A percentile compares a stretch with the other conserved stretches of the same genome.
Conservation (phyloP, 2,329 filamentous ascomycete genomes). For the Talaromyces sp. region DNA sequence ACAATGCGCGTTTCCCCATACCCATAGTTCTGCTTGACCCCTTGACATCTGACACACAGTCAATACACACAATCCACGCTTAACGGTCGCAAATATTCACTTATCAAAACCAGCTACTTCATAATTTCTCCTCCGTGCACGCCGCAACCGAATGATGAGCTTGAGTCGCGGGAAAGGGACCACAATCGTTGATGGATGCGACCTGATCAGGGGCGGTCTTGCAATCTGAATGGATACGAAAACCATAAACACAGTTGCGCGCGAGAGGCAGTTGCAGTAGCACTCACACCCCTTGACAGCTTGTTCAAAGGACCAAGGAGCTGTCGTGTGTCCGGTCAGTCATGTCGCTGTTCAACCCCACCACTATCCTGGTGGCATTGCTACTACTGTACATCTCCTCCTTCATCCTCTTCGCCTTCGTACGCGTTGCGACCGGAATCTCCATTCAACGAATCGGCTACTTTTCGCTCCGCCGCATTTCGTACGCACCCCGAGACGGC, state of each 20-base stretch:
- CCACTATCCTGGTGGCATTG: slow-evolving; percentile 81
- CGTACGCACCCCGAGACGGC: slow-evolving; percentile 85
- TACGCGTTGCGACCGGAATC: slow-evolving; percentile 87
- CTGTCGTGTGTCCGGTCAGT: slow-evolving; percentile 19
- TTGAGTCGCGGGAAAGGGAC: background rate
- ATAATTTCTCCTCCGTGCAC: background rate
- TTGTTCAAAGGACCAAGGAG: background rate
- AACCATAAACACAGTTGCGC: background rate
- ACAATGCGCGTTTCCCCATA: slow-evolving; percentile 7
- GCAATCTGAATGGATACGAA: slow-evolving; percentile 15
- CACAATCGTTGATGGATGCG: background rate
- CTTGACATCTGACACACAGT: background rate
- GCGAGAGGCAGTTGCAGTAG: background rate
- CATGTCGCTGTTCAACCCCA: slow-evolving; percentile 56
- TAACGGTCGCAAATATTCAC: background rate
- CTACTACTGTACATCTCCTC: slow-evolving; percentile 85
- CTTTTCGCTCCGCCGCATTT: slow-evolving; percentile 83
- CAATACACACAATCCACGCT: background rate
- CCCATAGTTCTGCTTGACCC: background rate
- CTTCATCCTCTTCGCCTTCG: slow-evolving; percentile 87
- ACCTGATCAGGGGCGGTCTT: slow-evolving; percentile 2
- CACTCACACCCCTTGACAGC: background rate
- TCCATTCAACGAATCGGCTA: slow-evolving; percentile 96
- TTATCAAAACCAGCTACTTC: background rate
- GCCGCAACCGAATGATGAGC: slow-evolving; percentile 9